These are phyloP conservation scores for Sporothrix dimorphospora DNA, from an alignment of 2,329 filamentous ascomycete species.

Conservation along the genomic window DNA sequence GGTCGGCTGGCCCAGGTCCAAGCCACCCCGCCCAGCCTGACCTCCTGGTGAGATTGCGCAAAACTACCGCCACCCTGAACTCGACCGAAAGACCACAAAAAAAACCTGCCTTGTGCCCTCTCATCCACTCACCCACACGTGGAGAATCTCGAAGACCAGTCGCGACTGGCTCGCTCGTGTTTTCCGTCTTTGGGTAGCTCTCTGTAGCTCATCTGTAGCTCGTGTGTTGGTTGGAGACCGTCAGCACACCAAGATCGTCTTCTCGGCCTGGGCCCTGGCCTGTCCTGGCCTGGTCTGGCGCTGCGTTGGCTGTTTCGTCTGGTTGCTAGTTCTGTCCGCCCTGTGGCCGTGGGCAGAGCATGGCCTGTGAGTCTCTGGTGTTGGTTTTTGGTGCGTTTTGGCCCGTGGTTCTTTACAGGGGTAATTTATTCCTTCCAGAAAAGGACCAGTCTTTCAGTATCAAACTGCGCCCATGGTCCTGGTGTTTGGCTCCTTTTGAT, in stretches of 20 bases:
- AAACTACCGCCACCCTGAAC: not conserved
- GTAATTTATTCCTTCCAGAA: constrained; percentile 1
- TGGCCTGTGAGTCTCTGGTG: not conserved
- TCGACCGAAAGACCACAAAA: not conserved
- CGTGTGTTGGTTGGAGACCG: not conserved
- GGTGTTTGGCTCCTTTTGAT: not conserved
- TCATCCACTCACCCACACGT: not conserved
- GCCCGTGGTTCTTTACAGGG: not conserved
- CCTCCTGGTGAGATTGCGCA: constrained; percentile 11
- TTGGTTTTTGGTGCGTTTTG: not conserved
- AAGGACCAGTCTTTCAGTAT: not conserved
- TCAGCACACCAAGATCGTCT: not conserved
- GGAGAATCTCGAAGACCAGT: not conserved
- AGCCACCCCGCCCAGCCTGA: constrained; percentile 12
- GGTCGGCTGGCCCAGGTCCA: constrained; percentile 5
- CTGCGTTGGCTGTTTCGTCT: not conserved
- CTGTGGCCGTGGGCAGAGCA: not conserved
- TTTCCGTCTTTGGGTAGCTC: not conserved
- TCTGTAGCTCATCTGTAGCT: not conserved
- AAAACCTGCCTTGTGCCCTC: constrained; percentile 5
- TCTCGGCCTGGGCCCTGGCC: not conserved
- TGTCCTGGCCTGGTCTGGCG: not conserved
- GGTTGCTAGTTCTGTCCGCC: not conserved
- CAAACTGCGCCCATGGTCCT: not conserved
- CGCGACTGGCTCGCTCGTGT: constrained; percentile 7